Evolutionary conservation across 306 rosid genomes (phyloP), one percentile per base, ranked within the genome.

Genomic region (Castanea mollissima): DNA sequence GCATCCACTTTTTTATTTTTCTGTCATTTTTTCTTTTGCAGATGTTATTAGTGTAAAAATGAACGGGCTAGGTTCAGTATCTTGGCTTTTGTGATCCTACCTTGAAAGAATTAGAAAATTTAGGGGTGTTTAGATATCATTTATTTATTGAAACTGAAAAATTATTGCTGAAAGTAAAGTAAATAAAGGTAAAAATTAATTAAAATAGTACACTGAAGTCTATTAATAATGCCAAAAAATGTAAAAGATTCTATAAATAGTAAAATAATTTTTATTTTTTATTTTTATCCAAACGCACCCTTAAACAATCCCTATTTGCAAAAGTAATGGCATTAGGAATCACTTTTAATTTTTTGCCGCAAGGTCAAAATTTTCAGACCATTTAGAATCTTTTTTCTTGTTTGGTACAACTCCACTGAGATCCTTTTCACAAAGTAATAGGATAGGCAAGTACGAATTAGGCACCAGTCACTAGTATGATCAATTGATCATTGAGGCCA

Each of bases 81-180:
- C 46, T 41, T 8, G 11, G 46, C 12, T 41, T 41, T 41, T 7
- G 8, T 41, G 46, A 8, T 41, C 11, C 46, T 38, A 38, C 11
- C 46, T 38, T 11, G 3, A 38, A 38, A 38, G 46, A 38, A 41
- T 41, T 41, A 41, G 46, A 8, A 11, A 11, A 49, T 49, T 11
- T 59, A 23, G 23, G 0, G 23, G 23, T 23, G 23, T 23, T 23
- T 23, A 1, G 23, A 23, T 23, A 21, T 21, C 21, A 21, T 21
- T 21, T 21, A 21, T 21, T 21, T 21, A 21, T 21, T 21, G 23
- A 23, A 23, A 23, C 23, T 23, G 23, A 23, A 23, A 23, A 23
- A 23, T 23, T 0, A 23, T 23, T 23, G 1, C 1, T 23, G 1
- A 23, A 23, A 23, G 1, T 23, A 23, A 0, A 0, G 1, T 0